Percentiles rank a stretch among this genome's conserved stretches.
Evolutionary conservation across 2,329 filamentous ascomycete genomes (phyloP).

Genomic region (Didymella glomerata): DNA sequence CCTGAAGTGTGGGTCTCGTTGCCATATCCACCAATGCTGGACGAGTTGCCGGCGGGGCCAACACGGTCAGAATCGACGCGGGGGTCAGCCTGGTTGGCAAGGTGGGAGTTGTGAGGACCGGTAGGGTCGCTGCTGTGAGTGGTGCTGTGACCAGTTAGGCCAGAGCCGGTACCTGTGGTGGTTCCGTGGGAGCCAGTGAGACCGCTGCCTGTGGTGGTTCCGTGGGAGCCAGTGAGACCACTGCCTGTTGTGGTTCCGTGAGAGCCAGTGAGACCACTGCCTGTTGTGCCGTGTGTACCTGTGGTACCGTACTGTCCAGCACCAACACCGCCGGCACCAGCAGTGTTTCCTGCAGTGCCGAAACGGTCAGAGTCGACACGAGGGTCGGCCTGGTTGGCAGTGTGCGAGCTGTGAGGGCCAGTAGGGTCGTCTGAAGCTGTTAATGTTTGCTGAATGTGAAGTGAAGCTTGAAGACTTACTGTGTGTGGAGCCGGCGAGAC

Average conservation of each 20-base stretch:
- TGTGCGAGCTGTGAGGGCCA: constrained; percentile 41
- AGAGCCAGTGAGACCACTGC: constrained; percentile 20
- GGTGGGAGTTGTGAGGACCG: constrained; percentile 41
- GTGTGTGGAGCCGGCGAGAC: constrained; percentile 23
- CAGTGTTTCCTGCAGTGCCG: constrained; percentile 30
- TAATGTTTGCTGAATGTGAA: not conserved
- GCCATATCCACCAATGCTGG: constrained; percentile 19
- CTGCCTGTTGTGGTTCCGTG: constrained; percentile 22
- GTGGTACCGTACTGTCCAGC: constrained; percentile 36
- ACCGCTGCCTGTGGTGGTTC: constrained; percentile 19
- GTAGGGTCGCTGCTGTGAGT: constrained; percentile 30
- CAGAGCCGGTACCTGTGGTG: constrained; percentile 10
- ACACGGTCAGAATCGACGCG: constrained; percentile 40
- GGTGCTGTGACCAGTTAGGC: constrained; percentile 18
- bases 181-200: constrained; percentile 19
- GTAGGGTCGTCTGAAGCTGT: constrained; percentile 36
- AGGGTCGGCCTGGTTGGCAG: constrained; percentile 44
- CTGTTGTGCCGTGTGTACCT: constrained; percentile 31
- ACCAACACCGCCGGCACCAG: constrained; percentile 30
- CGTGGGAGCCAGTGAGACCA: constrained; percentile 21
- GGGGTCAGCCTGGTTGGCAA: constrained; percentile 45
- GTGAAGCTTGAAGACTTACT: constrained; percentile 19
- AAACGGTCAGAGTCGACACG: constrained; percentile 38
- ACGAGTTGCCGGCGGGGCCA: constrained; percentile 28
- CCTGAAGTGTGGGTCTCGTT: constrained; percentile 21